Conservation (phyloP, 2,329 filamentous ascomycete species). For the Fusarium duplospermum region DNA sequence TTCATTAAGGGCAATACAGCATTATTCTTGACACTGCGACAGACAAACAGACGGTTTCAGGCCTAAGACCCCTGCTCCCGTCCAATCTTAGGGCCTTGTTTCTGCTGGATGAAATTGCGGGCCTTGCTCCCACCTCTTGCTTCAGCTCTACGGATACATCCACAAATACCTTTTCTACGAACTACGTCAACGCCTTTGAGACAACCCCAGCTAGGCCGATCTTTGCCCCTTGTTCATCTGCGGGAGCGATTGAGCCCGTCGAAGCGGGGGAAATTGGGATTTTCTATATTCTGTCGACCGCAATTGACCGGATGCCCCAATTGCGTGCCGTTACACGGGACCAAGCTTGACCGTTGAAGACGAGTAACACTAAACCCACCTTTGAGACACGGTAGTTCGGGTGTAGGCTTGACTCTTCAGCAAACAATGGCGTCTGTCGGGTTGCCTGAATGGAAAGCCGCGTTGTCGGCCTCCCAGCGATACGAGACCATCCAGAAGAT, state of each 20-base stretch:
- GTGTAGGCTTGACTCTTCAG: not conserved
- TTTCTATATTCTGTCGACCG: not conserved
- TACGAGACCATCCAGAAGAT: slow-evolving; percentile 70
- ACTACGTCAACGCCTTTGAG: slow-evolving; percentile 12
- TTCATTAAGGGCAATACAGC: not conserved
- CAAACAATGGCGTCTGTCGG: slow-evolving; percentile 26
- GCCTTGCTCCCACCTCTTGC: slow-evolving; percentile 9
- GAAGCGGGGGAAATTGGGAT: slow-evolving; percentile 13
- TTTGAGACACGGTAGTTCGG: slow-evolving; percentile 1
- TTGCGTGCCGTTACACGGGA: slow-evolving; percentile 10
- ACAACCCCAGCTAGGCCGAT: slow-evolving; percentile 26
- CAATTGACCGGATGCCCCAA: slow-evolving; percentile 10
- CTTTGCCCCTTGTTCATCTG: slow-evolving; percentile 12
- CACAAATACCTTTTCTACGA: not conserved
- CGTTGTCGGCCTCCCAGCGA: slow-evolving; percentile 68
- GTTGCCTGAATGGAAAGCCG: slow-evolving; percentile 59
- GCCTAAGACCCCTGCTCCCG: not conserved
- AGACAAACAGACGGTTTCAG: not conserved
- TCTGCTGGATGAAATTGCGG: slow-evolving; percentile 35
- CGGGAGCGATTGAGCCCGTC: not conserved
- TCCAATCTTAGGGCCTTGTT: slow-evolving; percentile 26
- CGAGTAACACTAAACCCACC: not conserved
- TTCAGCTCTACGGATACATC: not conserved
- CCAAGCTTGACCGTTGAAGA: not conserved
- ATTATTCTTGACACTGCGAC: not conserved